Evolutionary conservation across 345 rosid genomes (phyloP), one percentile per base, ranked within the genome.

Genomic region (Lepidium sativum): DNA sequence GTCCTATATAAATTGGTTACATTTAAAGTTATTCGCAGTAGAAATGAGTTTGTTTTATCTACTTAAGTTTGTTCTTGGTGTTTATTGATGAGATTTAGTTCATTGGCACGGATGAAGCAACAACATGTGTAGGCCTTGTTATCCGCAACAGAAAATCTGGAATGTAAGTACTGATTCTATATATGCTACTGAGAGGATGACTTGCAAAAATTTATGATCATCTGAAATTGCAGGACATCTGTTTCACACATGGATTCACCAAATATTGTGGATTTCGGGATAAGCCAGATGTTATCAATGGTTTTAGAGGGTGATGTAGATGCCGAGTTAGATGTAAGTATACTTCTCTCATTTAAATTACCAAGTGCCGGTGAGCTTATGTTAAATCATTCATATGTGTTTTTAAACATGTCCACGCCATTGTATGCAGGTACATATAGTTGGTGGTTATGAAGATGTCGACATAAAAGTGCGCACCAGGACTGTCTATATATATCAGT

Each of bases 41-140:
- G n/a, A 9, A 14, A 52, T 5, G 23, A 65, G 34, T 66, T 33
- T 39, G 32, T 43, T 66, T 33, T 39, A 31, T 43, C 70, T 63
- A 49, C 21, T 69, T 40, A 3, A 4, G 4, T 42, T 35, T n/a
- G n/a, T n/a, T 9, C 13, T 6, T 23, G 4, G 54, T 64, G 8
- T 49, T 37, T 38, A 43, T 66, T 49, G 39, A 47, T 67, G 72
- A 57, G 20, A 67, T 3, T 54, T 13, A 92, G 95, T 78, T 77
- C 70, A 75, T 82, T 8, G 96, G 95, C 71, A 83, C 86, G 13
- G 96, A 92, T 75, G 96, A 89, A 78, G 92, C 92, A 52, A 92
- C 98, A 37, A 89, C 95, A 51, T 92, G 96, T 4, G 81, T 89
- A 45, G 95, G 88, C 14, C 71, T 92, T 40, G 87, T 83, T 61